Percentiles rank a stretch among this genome's conserved stretches.
phyloP scores from a whole-genome alignment of 345 rosid species.

The Populus ilicifolia region DNA sequence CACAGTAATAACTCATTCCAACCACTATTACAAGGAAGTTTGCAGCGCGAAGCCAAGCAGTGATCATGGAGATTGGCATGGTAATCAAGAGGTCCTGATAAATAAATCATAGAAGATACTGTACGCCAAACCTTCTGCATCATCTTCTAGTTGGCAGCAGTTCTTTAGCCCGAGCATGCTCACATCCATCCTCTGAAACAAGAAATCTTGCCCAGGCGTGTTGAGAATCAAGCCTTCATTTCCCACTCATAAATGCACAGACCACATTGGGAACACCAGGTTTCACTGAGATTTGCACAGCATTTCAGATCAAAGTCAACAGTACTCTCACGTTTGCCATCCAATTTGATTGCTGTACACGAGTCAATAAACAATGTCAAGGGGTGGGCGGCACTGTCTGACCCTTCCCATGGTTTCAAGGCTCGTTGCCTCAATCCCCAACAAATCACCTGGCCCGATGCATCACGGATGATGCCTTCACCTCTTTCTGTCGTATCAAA shows the following conservation, averaged over 20 bases:
- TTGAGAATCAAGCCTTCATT: background rate
- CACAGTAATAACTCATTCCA: no score
- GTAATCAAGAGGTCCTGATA: background rate
- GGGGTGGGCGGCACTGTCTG: background rate
- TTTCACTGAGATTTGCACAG: background rate
- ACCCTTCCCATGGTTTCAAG: background rate
- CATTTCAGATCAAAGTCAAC: no score
- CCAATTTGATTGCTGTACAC: no score
- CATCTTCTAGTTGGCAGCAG: no score
- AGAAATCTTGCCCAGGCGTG: background rate
- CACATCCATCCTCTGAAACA: background rate
- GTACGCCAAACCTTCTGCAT: background rate
- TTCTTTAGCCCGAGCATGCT: background rate
- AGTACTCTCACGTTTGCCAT: no score
- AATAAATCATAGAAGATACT: background rate
- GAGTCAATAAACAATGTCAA: background rate
- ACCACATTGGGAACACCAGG: background rate
- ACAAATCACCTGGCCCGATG: background rate
- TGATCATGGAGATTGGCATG: background rate
- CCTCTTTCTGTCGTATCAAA: no score
- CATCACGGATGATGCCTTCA: no score
- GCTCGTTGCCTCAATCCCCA: background rate
- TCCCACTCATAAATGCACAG: background rate
- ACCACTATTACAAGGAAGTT: background rate
- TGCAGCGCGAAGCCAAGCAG: background rate